These are phyloP conservation scores for Chiua sp. DNA, from an alignment of 1,284 basidiomycete species.

Conservation along the genomic window DNA sequence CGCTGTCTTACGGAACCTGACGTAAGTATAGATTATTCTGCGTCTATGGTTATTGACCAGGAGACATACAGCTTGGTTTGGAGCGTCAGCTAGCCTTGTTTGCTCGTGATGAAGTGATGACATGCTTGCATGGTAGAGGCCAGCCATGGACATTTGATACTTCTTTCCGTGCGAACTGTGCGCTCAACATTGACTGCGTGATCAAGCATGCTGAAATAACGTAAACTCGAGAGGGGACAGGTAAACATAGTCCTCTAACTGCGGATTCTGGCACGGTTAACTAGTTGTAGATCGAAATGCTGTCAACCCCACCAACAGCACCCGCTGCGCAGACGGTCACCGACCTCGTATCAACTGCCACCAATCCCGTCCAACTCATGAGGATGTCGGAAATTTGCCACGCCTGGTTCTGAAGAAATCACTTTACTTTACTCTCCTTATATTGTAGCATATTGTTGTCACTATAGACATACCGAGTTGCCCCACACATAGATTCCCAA, in stretches of 20 bases:
- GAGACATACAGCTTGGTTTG: conserved; percentile 73
- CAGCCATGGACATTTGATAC: conserved; percentile 61
- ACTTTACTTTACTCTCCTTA: background rate
- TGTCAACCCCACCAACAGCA: conserved; percentile 43
- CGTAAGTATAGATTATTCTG: conserved; percentile 49
- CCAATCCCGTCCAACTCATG: conserved; percentile 77
- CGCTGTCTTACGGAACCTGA: conserved; percentile 92
- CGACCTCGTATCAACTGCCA: conserved; percentile 80
- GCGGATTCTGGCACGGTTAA: conserved; percentile 27
- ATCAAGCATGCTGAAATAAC: conserved; percentile 87
- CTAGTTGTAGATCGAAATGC: conserved; percentile 36
- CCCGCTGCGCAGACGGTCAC: conserved; percentile 86
- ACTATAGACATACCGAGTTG: background rate
- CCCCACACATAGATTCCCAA: too few relatives aligned
- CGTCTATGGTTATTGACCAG: conserved; percentile 2
- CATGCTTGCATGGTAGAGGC: conserved; percentile 64
- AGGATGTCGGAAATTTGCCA: conserved; percentile 84
- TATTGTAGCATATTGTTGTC: conserved; percentile 5
- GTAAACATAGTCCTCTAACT: conserved; percentile 45
- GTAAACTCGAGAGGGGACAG: conserved; percentile 83
- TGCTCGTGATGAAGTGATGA: conserved; percentile 90
- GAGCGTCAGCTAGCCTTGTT: conserved; percentile 92
- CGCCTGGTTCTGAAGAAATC: conserved; percentile 74
- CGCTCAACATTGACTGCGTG: conserved; percentile 79
- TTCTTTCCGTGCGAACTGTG: conserved; percentile 71